Percentiles rank a stretch among this genome's conserved stretches.
These are phyloP conservation scores for Globisporangium spiculum DNA, from an alignment of 352 stramenopile genomes.

Conservation along the genomic window DNA sequence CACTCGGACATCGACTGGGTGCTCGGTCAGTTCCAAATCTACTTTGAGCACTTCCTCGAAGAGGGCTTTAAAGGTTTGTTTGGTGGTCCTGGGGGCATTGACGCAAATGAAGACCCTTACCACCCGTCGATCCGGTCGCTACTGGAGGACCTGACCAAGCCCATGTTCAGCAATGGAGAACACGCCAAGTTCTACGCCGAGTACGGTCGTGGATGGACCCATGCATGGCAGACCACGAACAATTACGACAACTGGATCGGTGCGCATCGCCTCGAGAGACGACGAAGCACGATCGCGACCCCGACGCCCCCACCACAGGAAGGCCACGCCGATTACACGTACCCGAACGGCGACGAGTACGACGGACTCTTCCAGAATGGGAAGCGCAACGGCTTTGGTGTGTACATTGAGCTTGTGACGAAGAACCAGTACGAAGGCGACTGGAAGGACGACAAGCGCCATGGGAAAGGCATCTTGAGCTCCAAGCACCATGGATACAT, in stretches of 20 bases:
- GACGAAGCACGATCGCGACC: conserved; percentile 24
- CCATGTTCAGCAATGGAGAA: conserved; percentile 35
- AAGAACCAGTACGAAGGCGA: conserved; percentile 78
- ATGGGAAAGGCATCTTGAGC: conserved; percentile 72
- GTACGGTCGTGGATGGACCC: conserved; percentile 57
- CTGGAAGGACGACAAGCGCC: conserved; percentile 59
- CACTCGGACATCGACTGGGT: conserved; percentile 61
- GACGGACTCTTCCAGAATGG: conserved; percentile 64
- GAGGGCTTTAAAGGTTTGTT: conserved; percentile 33
- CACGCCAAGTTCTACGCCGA: conserved; percentile 44
- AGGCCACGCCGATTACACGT: conserved; percentile 47
- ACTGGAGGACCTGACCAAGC: conserved; percentile 48
- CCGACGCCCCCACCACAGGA: conserved; percentile 33
- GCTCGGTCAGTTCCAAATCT: conserved; percentile 50
- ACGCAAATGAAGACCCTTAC: conserved; percentile 28
- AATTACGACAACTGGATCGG: conserved; percentile 59
- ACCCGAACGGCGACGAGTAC: conserved; percentile 77
- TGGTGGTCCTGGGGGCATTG: conserved; percentile 8
- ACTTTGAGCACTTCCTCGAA: conserved; percentile 60
- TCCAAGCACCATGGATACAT: conserved; percentile 55
- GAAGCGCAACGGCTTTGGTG: conserved; percentile 67
- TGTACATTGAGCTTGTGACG: conserved; percentile 74
- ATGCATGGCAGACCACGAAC: conserved; percentile 60
- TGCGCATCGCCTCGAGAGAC: conserved; percentile 27
- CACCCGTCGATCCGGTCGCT: conserved; percentile 44